Conservation (phyloP, 345 rosid genomes). For the Mangifera indica region DNA sequence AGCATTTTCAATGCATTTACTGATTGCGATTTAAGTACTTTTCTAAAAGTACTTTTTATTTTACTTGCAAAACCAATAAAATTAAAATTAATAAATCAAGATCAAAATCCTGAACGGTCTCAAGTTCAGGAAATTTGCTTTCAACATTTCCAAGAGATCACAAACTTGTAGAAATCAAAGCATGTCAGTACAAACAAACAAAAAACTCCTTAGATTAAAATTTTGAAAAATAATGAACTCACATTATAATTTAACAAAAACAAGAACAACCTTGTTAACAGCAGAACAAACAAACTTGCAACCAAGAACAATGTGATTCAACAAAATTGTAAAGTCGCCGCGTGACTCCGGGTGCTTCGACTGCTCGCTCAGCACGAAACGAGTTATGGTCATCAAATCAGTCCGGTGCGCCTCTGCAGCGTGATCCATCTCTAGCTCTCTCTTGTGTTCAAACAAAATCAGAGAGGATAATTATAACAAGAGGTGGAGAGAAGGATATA, state of each 20-base stretch:
- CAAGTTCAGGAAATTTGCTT: too few species aligned
- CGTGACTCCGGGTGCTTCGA: slow-evolving; percentile 92
- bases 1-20: not conserved
- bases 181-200: too few species aligned
- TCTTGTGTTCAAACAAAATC: not conserved
- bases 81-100: too few species aligned
- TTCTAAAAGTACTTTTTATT: not conserved
- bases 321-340: slow-evolving; percentile 91
- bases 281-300: slow-evolving; percentile 98
- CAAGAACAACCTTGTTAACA: slow-evolving; percentile 68
- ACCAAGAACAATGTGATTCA: slow-evolving; percentile 90
- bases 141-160: too few species aligned
- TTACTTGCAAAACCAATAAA: too few species aligned
- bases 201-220: not conserved
- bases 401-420: slow-evolving; percentile 83
- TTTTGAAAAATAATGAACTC: too few species aligned
- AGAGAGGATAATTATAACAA: not conserved
- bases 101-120: too few species aligned
- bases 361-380: slow-evolving; percentile 84
- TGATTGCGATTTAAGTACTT: not conserved
- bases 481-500: slow-evolving; percentile 14
- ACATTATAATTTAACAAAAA: not conserved
- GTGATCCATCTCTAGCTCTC: slow-evolving; percentile 63
- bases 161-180: too few species aligned
- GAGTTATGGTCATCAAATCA: slow-evolving; percentile 96